Conservation (phyloP, 371 early-diverging fungal species). For the Rhizopus microsporus region DNA sequence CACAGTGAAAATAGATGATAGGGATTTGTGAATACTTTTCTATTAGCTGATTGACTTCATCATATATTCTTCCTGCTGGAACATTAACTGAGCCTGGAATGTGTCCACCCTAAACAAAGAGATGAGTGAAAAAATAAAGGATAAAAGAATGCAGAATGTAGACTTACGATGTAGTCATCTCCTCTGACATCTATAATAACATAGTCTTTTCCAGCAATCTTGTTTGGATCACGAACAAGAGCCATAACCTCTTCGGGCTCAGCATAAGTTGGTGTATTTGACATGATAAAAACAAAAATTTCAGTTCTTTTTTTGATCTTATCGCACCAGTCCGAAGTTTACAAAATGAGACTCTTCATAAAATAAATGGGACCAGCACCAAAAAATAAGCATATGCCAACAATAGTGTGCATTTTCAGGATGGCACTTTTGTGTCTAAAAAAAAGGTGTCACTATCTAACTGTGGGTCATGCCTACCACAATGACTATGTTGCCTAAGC, state of each 20-base stretch:
- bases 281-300: constrained; percentile 17
- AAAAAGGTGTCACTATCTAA: no score
- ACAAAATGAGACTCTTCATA: no score
- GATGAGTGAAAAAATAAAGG: not conserved
- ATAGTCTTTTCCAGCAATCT: constrained; percentile 67
- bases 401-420: no score
- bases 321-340: constrained; percentile 17
- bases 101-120: constrained; percentile 71
- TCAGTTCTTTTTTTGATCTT: constrained; percentile 57
- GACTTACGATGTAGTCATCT: constrained; percentile 65
- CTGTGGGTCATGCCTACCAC: no score
- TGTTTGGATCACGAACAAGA: constrained; percentile 56
- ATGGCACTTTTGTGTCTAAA: no score
- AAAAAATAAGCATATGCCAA: no score
- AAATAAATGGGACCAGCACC: no score
- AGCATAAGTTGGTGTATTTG: constrained; percentile 41
- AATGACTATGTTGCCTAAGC: no score
- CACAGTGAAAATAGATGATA: constrained; percentile 81
- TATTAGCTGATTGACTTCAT: constrained; percentile 48
- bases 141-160: not conserved
- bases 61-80: constrained; percentile 65
- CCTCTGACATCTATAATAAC: constrained; percentile 82
- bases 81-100: constrained; percentile 78
- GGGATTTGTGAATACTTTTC: constrained; percentile 62
- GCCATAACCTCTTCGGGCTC: constrained; percentile 62